phyloP scores from a whole-genome alignment of 148 eudicot genomes.

The Polygonum maritimum region DNA sequence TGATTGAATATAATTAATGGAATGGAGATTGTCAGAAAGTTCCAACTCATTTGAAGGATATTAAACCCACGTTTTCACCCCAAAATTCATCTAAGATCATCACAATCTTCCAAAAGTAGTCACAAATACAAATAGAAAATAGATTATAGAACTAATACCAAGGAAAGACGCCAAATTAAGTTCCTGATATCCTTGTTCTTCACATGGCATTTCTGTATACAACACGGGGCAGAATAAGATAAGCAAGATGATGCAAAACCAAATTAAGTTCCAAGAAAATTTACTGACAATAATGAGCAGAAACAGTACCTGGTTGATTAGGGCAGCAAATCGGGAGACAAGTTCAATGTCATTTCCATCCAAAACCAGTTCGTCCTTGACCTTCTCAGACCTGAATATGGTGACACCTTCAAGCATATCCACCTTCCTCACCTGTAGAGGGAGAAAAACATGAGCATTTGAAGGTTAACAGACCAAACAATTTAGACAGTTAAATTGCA shows the following conservation, averaged over 20 bases:
- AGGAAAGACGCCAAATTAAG: too few species aligned
- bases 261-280: background rate
- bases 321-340: constrained; percentile 10
- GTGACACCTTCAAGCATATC: constrained; percentile 10
- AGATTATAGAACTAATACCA: too few species aligned
- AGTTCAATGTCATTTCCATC: constrained; percentile 12
- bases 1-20: too few species aligned
- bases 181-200: constrained; percentile 12
- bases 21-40: too few species aligned
- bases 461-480: background rate
- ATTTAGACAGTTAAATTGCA: background rate
- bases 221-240: background rate
- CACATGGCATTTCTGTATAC: constrained; percentile 11
- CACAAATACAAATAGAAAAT: too few species aligned
- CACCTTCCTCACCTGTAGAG: constrained; percentile 8
- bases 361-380: constrained; percentile 9
- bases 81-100: too few species aligned
- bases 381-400: constrained; percentile 12
- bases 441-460: background rate
- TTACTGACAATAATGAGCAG: background rate
- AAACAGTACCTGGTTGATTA: constrained; percentile 6
- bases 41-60: too few species aligned
- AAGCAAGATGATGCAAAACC: background rate
- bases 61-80: too few species aligned
- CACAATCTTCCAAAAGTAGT: too few species aligned